phyloP scores from a whole-genome alignment of 768 basidiomycete genomes.

The Pleurotus tuber-regium region DNA sequence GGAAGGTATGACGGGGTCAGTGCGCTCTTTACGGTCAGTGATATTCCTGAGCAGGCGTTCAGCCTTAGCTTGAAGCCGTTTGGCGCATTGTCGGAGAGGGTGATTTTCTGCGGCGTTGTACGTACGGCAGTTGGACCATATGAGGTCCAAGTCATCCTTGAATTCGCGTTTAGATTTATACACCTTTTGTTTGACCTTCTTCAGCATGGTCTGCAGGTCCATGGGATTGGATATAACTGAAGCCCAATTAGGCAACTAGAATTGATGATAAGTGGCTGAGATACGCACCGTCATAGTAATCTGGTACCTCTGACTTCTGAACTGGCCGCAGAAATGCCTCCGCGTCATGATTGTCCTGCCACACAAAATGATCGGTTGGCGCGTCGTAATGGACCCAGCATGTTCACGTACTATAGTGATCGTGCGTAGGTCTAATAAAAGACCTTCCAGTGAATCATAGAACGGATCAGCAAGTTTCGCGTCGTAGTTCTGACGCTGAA shows the following conservation, averaged over 20 bases:
- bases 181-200: conserved; percentile 87
- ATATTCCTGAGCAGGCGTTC: conserved; percentile 85
- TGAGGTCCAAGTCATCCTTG: conserved; percentile 90
- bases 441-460: conserved; percentile 90
- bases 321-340: conserved; percentile 95
- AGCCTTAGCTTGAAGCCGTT: conserved; percentile 79
- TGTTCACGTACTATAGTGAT: conserved; percentile 56
- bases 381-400: neutral
- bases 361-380: conserved; percentile 19
- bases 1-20: conserved; percentile 64
- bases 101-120: conserved; percentile 94
- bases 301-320: conserved; percentile 83
- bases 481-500: conserved; percentile 50
- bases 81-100: conserved; percentile 80
- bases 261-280: conserved; percentile 2
- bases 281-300: conserved; percentile 85
- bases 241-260: conserved; percentile 12
- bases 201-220: conserved; percentile 92
- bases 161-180: conserved; percentile 96
- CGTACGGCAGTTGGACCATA: conserved; percentile 93
- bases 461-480: conserved; percentile 82
- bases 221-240: conserved; percentile 92
- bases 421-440: conserved; percentile 81
- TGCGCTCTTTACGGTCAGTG: conserved; percentile 82
- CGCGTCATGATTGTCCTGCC: conserved; percentile 82